A percentile compares a stretch with the other conserved stretches of the same genome.
Conservation (phyloP, 179 eudicot species). For the Amaranthus tricolor region DNA sequence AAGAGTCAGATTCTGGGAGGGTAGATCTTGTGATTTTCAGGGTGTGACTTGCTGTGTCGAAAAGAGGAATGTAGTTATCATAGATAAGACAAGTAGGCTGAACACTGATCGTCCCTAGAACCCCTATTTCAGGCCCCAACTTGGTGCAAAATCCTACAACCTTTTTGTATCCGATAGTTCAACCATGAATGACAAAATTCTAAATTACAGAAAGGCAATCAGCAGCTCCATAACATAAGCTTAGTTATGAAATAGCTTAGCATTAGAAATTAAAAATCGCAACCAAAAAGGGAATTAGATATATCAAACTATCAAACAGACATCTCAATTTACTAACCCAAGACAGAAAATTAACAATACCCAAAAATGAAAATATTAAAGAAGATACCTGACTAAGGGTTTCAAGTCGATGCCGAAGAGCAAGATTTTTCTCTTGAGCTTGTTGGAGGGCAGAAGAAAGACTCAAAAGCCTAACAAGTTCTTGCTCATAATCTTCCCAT, state of each 20-base stretch:
- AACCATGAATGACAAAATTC: too few relatives aligned
- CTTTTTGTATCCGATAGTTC: too few relatives aligned
- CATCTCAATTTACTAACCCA: neutral
- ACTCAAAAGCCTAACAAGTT: constrained; percentile 66
- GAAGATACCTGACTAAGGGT: constrained; percentile 50
- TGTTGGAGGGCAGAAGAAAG: constrained; percentile 69
- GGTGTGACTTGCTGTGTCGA: too few relatives aligned
- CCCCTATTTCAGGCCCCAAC: too few relatives aligned
- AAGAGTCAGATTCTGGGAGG: too few relatives aligned
- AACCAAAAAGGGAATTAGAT: neutral
- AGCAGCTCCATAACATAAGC: neutral
- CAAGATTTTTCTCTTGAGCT: constrained; percentile 48
- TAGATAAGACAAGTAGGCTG: too few relatives aligned
- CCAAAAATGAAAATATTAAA: neutral
- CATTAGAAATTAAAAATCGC: neutral
- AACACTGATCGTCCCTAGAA: too few relatives aligned
- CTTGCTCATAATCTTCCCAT: constrained; percentile 89
- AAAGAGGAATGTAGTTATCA: too few relatives aligned
- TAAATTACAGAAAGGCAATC: too few relatives aligned
- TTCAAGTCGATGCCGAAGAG: constrained; percentile 54
- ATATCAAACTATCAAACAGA: neutral
- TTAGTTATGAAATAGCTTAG: neutral
- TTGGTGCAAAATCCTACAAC: too few relatives aligned
- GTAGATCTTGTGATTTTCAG: too few relatives aligned
- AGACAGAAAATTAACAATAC: neutral